Base-by-base conservation (phyloP, 1,284 basidiomycete species). In the Termitomyces sp. region DNA sequence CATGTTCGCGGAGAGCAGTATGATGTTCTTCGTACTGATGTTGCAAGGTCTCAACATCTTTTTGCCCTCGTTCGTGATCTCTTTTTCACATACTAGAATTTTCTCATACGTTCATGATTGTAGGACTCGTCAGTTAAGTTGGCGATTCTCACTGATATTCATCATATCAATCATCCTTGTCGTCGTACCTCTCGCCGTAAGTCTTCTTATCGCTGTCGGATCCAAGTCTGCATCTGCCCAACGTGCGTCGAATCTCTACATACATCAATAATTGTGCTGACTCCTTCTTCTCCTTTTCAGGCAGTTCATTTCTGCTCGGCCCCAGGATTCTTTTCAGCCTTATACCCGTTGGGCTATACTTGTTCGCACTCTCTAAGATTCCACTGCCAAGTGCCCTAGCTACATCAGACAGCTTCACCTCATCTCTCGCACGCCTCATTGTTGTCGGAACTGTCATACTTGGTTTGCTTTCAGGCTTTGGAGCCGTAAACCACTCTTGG, bases 401-500 rank as follows among this genome's bases (percentile, higher is more conserved):
- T 24, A 63, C 73, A 4, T 65, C 75, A 30, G 76, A 76, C 48
- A 63, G 76, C 0, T 67, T 77, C 9, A 77, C 74, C 7, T 67
- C 76, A 0, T 74, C 77, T 0, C 68, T 87, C 1, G 74, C 83
- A 3, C 79, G 88, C 10, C 73, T 91, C n/a, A 79, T 86, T n/a
- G 83, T 89, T 5, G 68, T 90, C 28, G 88, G 88, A 2, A 89
- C 84, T 0, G 74, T 84, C 28, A 79, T 88, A 47, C 81, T 91
- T 9, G 88, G 88, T 2, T 62, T 83, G 1, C 72, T 91, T 2
- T 88, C 88, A 0, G 88, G 88, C 0, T 85, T 89, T 56, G 88
- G 89, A 59, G 85, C 88, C 1, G 75, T 88, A 38, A 82, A 78
- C 58, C 84, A 79, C 45, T 77, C 80, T 0, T 88, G 86, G 84